A percentile compares a stretch with the other conserved stretches of the same genome.
Conservation (phyloP, 495 filamentous ascomycete species). For the Echria macrotheca region DNA sequence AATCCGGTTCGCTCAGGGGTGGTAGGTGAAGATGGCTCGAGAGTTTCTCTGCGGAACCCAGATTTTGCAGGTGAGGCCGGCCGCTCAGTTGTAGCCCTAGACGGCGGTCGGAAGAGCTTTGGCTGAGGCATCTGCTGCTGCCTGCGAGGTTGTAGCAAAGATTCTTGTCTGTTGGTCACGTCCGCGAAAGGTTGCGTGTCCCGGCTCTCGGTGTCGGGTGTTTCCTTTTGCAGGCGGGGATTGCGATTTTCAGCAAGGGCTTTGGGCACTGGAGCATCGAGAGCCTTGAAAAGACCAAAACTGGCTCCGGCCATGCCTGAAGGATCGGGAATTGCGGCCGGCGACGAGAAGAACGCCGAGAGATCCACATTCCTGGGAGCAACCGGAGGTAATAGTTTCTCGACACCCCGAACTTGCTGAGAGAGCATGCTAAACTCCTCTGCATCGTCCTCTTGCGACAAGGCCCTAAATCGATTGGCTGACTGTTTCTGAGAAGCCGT, state of each 20-base stretch:
- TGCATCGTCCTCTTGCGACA: not conserved
- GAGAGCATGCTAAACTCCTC: conserved; percentile 35
- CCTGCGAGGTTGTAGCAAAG: too few species aligned
- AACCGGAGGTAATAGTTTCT: too few species aligned
- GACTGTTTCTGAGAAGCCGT: conserved; percentile 27
- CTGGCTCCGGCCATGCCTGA: conserved; percentile 4
- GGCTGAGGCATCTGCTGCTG: too few species aligned
- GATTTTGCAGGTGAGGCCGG: too few species aligned
- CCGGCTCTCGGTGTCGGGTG: too few species aligned
- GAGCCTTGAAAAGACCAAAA: conserved; percentile 1
- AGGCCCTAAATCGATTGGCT: conserved; percentile 18
- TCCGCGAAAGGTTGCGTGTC: too few species aligned
- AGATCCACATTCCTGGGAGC: conserved; percentile 33
- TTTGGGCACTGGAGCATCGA: not conserved
- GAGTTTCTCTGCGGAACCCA: too few species aligned
- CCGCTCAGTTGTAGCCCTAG: too few species aligned
- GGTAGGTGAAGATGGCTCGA: conserved; percentile 20
- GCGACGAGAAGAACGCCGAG: conserved; percentile 44
- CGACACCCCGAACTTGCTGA: conserved; percentile 9
- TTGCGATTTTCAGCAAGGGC: too few species aligned
- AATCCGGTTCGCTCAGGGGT: conserved; percentile 24
- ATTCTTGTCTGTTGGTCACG: too few species aligned
- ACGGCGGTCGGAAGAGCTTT: too few species aligned
- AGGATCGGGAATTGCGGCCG: conserved; percentile 32
- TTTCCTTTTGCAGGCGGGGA: too few species aligned